Evolutionary conservation across 2,329 filamentous ascomycete species (phyloP).

Genomic region (Trichoderma aggressivum): DNA sequence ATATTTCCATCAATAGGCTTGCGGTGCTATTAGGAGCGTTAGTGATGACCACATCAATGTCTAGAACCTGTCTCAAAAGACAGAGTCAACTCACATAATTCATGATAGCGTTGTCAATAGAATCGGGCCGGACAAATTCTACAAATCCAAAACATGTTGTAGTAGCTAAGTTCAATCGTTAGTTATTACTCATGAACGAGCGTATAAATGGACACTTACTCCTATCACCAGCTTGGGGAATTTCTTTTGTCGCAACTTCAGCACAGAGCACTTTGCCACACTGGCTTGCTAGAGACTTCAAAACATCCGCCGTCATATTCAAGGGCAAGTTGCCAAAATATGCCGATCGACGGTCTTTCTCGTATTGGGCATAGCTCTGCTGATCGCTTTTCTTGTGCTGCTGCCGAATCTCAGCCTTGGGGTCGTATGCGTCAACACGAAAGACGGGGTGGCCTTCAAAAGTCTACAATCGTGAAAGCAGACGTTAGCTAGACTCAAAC

Average conservation of each 20-base stretch:
- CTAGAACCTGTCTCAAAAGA: background rate
- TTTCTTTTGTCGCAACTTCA: constrained; percentile 26
- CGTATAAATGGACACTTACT: background rate
- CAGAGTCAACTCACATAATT: constrained; percentile 33
- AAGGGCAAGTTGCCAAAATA: constrained; percentile 47
- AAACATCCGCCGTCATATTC: constrained; percentile 33
- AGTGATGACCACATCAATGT: background rate
- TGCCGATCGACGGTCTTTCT: constrained; percentile 45
- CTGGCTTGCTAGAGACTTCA: constrained; percentile 36
- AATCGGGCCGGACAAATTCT: constrained; percentile 38
- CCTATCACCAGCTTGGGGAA: constrained; percentile 21
- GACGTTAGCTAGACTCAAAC: background rate
- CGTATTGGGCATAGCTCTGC: constrained; percentile 31
- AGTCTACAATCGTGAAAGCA: constrained; percentile 16
- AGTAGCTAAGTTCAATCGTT: constrained; percentile 16
- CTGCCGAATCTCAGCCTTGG: constrained; percentile 22
- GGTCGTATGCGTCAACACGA: constrained; percentile 28
- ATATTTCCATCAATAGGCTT: constrained; percentile 30
- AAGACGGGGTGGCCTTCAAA: constrained; percentile 29
- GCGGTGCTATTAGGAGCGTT: constrained; percentile 30
- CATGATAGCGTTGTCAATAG: constrained; percentile 36
- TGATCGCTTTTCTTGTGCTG: constrained; percentile 16
- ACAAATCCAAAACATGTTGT: constrained; percentile 36
- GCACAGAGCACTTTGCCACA: constrained; percentile 38
- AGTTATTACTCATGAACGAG: background rate